phyloP scores from a whole-genome alignment of 768 basidiomycete genomes.

The Suillus luteus region DNA sequence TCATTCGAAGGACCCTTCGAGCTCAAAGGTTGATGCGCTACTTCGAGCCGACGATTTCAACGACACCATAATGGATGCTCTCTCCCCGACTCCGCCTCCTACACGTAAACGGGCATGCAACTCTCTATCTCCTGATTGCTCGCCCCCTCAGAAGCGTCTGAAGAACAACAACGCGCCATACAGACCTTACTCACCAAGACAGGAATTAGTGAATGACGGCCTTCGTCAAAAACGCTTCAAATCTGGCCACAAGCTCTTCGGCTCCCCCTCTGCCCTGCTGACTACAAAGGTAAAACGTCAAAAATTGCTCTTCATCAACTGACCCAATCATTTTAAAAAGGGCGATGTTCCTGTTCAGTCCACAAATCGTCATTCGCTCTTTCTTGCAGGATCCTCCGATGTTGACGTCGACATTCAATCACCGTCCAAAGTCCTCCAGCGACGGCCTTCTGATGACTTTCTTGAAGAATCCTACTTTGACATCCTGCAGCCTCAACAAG shows the following conservation, averaged over 20 bases:
- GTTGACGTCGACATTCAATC: slow-evolving; percentile 15
- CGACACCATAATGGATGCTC: not conserved
- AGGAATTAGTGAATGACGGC: slow-evolving; percentile 9
- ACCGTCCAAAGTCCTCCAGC: not conserved
- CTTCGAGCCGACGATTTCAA: slow-evolving; percentile 33
- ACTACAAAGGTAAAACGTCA: slow-evolving; percentile 9
- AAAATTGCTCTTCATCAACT: not conserved
- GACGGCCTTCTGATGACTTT: slow-evolving; percentile 28
- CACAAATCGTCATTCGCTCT: slow-evolving; percentile 16
- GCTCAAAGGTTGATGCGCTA: slow-evolving; percentile 46
- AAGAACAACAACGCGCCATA: not conserved
- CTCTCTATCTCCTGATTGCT: not conserved
- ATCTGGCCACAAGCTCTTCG: not conserved
- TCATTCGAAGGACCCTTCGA: slow-evolving; percentile 41
- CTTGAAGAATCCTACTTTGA: slow-evolving; percentile 37
- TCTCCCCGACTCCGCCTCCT: not conserved
- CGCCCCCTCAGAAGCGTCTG: slow-evolving; percentile 7
- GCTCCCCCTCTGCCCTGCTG: slow-evolving; percentile 4
- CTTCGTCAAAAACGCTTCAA: slow-evolving; percentile 24
- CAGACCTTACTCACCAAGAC: not conserved
- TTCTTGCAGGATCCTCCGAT: slow-evolving; percentile 18
- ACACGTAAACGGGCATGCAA: not conserved
- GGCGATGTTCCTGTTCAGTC: not conserved
- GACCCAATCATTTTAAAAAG: slow-evolving; percentile 3
- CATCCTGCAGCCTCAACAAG: slow-evolving; percentile 20